These are phyloP conservation scores for Cucurbita moschata DNA, from an alignment of 306 rosid species.

Conservation along the genomic window DNA sequence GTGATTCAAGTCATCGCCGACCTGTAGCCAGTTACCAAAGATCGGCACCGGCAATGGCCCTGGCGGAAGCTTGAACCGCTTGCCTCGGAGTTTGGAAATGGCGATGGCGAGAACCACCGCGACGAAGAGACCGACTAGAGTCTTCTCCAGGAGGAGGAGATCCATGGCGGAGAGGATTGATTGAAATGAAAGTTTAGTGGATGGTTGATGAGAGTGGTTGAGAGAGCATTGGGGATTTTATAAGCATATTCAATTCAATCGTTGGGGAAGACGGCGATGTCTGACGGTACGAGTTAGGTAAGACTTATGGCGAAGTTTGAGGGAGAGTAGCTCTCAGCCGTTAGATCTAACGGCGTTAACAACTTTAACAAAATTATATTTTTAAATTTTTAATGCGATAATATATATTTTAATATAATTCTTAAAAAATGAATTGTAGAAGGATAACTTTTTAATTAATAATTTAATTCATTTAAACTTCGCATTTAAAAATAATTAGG, in stretches of 20 bases:
- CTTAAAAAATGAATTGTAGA: too few species aligned
- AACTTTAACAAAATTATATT: too few species aligned
- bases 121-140: constrained; percentile 47
- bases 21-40: constrained; percentile 91
- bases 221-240: neutral
- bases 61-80: constrained; percentile 71
- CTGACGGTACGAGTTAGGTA: constrained; percentile 5
- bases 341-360: neutral
- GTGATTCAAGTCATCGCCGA: constrained; percentile 90
- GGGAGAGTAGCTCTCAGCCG: neutral
- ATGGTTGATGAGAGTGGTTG: neutral
- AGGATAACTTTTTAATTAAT: too few species aligned
- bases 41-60: constrained; percentile 68
- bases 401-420: too few species aligned
- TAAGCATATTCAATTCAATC: neutral
- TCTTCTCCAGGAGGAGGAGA: constrained; percentile 70
- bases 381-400: too few species aligned
- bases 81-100: constrained; percentile 55
- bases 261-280: neutral
- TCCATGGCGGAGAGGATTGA: constrained; percentile 29
- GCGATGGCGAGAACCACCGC: constrained; percentile 34
- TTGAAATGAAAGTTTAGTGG: neutral
- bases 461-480: too few species aligned
- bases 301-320: neutral
- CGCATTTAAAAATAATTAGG: too few species aligned